Conservation (phyloP, 2,329 filamentous ascomycete genomes). For the Hypoxylon sp. region DNA sequence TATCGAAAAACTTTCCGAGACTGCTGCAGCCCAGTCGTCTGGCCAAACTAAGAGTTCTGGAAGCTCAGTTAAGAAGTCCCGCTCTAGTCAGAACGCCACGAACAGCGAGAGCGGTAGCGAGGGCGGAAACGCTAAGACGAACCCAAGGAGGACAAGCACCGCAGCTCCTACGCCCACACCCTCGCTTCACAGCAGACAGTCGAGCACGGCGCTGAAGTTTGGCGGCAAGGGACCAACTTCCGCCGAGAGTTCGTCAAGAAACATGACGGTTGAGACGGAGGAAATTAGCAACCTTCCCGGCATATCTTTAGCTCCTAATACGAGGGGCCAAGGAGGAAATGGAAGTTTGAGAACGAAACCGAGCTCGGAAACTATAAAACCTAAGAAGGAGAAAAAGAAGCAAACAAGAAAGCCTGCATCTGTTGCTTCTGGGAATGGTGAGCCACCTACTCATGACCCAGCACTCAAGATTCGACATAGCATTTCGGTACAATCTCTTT, state of each 20-base stretch:
- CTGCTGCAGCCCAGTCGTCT: slow-evolving; percentile 60
- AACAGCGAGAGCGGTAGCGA: slow-evolving; percentile 76
- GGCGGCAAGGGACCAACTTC: slow-evolving; percentile 75
- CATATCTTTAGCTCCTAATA: slow-evolving; percentile 76
- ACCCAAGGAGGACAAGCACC: slow-evolving; percentile 60
- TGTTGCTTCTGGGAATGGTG: slow-evolving; percentile 80
- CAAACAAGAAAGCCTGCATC: slow-evolving; percentile 79
- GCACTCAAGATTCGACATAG: slow-evolving; percentile 59
- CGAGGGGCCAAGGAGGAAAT: slow-evolving; percentile 74
- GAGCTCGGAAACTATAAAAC: slow-evolving; percentile 95
- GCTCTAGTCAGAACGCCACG: slow-evolving; percentile 63
- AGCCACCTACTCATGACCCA: slow-evolving; percentile 59
- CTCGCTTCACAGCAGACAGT: slow-evolving; percentile 73
- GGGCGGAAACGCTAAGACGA: slow-evolving; percentile 67
- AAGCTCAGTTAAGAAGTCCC: slow-evolving; percentile 59
- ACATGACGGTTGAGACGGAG: slow-evolving; percentile 98
- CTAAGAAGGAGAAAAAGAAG: slow-evolving; percentile 93
- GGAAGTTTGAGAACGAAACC: slow-evolving; percentile 87
- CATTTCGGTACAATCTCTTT: slow-evolving; percentile 57
- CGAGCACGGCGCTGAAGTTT: slow-evolving; percentile 76
- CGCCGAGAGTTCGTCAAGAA: slow-evolving; percentile 81
- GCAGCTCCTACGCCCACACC: slow-evolving; percentile 65
- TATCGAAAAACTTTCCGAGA: slow-evolving; percentile 67
- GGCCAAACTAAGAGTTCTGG: slow-evolving; percentile 58
- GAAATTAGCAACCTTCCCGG: slow-evolving; percentile 93